Conservation (phyloP, 2,329 filamentous ascomycete species). For the Fusarium duplospermum region DNA sequence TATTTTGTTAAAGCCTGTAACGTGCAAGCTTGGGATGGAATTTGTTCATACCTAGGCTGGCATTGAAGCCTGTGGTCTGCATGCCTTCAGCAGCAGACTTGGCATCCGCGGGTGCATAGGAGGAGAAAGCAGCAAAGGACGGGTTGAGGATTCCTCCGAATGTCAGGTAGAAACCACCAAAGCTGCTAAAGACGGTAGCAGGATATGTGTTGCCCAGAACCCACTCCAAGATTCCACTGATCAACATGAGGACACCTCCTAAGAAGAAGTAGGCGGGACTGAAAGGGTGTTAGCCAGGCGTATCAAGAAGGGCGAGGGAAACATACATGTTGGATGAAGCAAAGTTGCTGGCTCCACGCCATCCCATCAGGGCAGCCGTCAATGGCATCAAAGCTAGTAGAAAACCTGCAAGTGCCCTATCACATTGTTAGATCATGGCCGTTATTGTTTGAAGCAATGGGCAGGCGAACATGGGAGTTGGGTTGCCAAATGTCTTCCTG, state of each 20-base stretch:
- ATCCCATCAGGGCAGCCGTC: constrained; percentile 62
- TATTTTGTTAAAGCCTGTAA: background rate
- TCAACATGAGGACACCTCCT: constrained; percentile 62
- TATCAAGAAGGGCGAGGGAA: background rate
- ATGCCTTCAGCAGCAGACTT: constrained; percentile 54
- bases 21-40: too few species aligned
- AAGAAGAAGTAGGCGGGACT: constrained; percentile 62
- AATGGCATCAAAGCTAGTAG: constrained; percentile 59
- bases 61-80: constrained; percentile 60
- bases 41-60: constrained; percentile 59
- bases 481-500: constrained; percentile 67
- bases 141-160: constrained; percentile 65
- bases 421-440: background rate
- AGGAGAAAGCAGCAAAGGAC: constrained; percentile 60
- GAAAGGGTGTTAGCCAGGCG: background rate
- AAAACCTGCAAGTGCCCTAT: constrained; percentile 63
- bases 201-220: constrained; percentile 69
- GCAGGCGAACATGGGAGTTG: constrained; percentile 64
- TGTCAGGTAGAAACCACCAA: constrained; percentile 65
- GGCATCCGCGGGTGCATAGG: constrained; percentile 51
- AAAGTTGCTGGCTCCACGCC: constrained; percentile 59
- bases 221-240: constrained; percentile 64
- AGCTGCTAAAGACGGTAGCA: constrained; percentile 66
- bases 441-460: too few species aligned
- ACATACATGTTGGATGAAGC: constrained; percentile 60